A percentile compares a stretch with the other conserved stretches of the same genome.
These are phyloP conservation scores for Trichoderma reesei DNA, from an alignment of 495 filamentous ascomycete genomes.

Conservation along the genomic window DNA sequence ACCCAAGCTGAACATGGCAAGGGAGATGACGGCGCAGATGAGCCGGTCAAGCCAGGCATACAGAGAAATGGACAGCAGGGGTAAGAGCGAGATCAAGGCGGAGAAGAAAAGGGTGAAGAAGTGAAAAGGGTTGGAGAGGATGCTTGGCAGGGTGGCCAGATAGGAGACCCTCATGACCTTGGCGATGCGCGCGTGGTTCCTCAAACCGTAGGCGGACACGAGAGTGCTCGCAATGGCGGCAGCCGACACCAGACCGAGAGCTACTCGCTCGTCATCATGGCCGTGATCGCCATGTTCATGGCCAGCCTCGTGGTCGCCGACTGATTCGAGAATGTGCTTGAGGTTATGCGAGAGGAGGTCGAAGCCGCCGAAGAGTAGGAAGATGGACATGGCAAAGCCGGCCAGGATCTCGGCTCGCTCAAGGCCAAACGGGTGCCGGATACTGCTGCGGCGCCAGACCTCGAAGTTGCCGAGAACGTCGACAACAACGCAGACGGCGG, in stretches of 20 bases:
- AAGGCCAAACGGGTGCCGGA: slow-evolving; percentile 87
- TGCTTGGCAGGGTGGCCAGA: slow-evolving; percentile 63
- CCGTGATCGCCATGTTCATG: slow-evolving; percentile 61
- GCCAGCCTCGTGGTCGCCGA: slow-evolving; percentile 51
- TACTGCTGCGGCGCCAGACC: slow-evolving; percentile 87
- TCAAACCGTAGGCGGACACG: slow-evolving; percentile 74
- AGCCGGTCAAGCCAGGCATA: slow-evolving; percentile 73
- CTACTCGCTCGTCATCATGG: slow-evolving; percentile 53
- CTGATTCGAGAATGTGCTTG: slow-evolving; percentile 67
- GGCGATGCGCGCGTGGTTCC: slow-evolving; percentile 90
- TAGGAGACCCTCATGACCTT: slow-evolving; percentile 68
- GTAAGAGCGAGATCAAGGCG: slow-evolving; percentile 68
- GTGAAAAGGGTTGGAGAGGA: slow-evolving; percentile 86
- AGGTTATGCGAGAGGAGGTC: slow-evolving; percentile 88
- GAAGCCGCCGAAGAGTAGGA: slow-evolving; percentile 91
- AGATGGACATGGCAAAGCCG: slow-evolving; percentile 93
- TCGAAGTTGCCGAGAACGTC: slow-evolving; percentile 94
- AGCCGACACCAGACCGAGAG: slow-evolving; percentile 71
- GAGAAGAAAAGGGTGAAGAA: slow-evolving; percentile 85
- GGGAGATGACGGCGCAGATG: slow-evolving; percentile 67
- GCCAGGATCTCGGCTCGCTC: slow-evolving; percentile 88
- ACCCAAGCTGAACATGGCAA: slow-evolving; percentile 80
- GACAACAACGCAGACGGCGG: slow-evolving; percentile 84
- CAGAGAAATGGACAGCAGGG: slow-evolving; percentile 64
- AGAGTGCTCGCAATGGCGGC: slow-evolving; percentile 83